Conservation (phyloP, 2,329 filamentous ascomycete species). For the Fusarium metavorans region DNA sequence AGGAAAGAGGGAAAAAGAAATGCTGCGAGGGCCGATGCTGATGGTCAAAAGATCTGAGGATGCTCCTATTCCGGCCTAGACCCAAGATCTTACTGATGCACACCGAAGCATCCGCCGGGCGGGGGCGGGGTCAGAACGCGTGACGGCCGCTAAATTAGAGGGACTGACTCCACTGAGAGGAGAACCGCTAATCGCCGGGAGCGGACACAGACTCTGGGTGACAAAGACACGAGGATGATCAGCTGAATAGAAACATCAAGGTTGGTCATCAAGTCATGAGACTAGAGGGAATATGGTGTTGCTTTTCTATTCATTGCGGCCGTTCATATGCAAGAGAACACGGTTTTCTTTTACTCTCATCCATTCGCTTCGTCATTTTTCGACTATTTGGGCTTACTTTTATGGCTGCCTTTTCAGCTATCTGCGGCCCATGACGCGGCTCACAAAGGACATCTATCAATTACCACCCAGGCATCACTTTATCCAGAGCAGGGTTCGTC, state of each 20-base stretch:
- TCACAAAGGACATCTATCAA: neutral
- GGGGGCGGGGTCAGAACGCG: conserved; percentile 31
- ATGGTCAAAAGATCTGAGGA: conserved; percentile 17
- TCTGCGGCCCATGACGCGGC: neutral
- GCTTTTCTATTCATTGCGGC: conserved; percentile 5
- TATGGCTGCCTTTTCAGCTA: neutral
- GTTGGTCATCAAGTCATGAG: neutral
- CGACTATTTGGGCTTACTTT: neutral
- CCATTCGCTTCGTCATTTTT: neutral
- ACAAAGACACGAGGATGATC: conserved; percentile 12
- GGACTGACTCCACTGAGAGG: neutral
- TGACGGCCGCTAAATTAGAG: conserved; percentile 20
- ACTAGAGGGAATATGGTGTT: neutral
- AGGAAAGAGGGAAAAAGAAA: neutral
- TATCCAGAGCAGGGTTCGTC: neutral
- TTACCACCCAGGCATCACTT: neutral
- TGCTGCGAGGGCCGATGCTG: neutral
- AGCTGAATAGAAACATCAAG: conserved; percentile 19
- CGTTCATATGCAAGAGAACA: neutral
- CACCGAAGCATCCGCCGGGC: conserved; percentile 38
- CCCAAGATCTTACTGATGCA: conserved; percentile 21
- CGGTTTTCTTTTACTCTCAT: neutral
- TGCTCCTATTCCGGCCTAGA: conserved; percentile 7
- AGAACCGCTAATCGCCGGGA: neutral
- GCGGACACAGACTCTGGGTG: neutral